A percentile compares a stretch with the other conserved stretches of the same genome.
Evolutionary conservation across 2,329 filamentous ascomycete genomes (phyloP).

Genomic region (Aspergillus tanneri): DNA sequence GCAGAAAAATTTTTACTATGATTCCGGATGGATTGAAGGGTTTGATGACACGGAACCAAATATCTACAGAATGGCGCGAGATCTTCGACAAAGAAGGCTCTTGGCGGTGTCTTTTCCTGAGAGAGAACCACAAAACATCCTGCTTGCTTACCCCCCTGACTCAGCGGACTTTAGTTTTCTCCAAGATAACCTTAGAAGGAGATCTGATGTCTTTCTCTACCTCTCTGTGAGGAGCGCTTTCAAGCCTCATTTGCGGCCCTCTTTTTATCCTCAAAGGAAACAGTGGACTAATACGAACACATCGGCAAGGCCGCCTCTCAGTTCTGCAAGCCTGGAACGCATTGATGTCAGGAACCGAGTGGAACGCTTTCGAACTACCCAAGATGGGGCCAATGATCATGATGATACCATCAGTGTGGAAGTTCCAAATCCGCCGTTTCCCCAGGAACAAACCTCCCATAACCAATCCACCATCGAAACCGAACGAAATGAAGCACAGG

Average conservation of each 20-base stretch:
- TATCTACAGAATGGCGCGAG: constrained; percentile 28
- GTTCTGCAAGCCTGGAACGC: too few species aligned
- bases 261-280: neutral
- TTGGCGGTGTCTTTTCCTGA: constrained; percentile 33
- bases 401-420: too few species aligned
- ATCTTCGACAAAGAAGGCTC: constrained; percentile 25
- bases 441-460: too few species aligned
- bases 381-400: too few species aligned
- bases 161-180: constrained; percentile 30
- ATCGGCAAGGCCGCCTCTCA: too few species aligned
- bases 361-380: too few species aligned
- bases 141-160: constrained; percentile 31
- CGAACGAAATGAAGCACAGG: neutral
- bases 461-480: too few species aligned
- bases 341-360: too few species aligned
- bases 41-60: constrained; percentile 32
- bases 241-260: constrained; percentile 11
- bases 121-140: constrained; percentile 11
- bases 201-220: constrained; percentile 18
- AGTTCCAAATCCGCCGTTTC: too few species aligned
- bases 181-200: constrained; percentile 3
- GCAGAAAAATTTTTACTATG: constrained; percentile 15
- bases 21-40: constrained; percentile 35
- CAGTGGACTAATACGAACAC: too few species aligned
- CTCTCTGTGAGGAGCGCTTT: constrained; percentile 22